Evolutionary conservation across 768 basidiomycete genomes (phyloP), one percentile per base, ranked within the genome.

Genomic region (Tricholoma sp.): DNA sequence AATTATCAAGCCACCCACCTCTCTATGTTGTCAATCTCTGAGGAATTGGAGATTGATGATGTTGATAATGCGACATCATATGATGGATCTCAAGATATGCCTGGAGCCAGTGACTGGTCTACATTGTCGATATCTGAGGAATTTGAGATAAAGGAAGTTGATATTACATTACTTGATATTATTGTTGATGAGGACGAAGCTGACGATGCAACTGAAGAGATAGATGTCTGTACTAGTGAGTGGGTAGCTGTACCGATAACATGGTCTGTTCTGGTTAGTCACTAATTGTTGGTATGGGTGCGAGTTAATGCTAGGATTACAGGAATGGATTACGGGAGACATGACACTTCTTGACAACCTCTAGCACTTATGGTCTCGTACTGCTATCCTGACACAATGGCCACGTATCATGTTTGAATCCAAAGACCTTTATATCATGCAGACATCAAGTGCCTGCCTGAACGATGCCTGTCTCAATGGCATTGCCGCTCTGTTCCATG

Each of bases 361-460:
- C 44, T 5, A 11, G 44, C 20, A 3, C 20, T 45, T 45, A 28
- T 45, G 44, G 44, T 45, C 20, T 45, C 44, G 24, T 11, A 45
- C 44, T 9, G 20, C 44, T 45, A 45, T 45, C 4, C 10, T 45
- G 44, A 45, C 20, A 12, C 44, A 45, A 45, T 11, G 18, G 44
- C 44, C 44, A 12, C 44, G 10, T 45, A 45, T 45, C 44, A 45
- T 45, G 5, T 51, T 51, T 9, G 18, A 33, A 34, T 18, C 13
- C 3, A 37, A 51, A 20, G 50, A 51, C 50, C 50, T 36, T 37
- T 18, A 18, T 51, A 51, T 51, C 50, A 51, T 51, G 50, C 33
- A 51, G 37, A 51, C 17, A 33, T 37, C 50, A 18, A 51, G 33
- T 9, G 50, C 50, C 50, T 10, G 50, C 17, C 31, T 51, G 37